These are phyloP conservation scores for Bombardia bombarda DNA, from an alignment of 495 filamentous ascomycete species.

Conservation along the genomic window DNA sequence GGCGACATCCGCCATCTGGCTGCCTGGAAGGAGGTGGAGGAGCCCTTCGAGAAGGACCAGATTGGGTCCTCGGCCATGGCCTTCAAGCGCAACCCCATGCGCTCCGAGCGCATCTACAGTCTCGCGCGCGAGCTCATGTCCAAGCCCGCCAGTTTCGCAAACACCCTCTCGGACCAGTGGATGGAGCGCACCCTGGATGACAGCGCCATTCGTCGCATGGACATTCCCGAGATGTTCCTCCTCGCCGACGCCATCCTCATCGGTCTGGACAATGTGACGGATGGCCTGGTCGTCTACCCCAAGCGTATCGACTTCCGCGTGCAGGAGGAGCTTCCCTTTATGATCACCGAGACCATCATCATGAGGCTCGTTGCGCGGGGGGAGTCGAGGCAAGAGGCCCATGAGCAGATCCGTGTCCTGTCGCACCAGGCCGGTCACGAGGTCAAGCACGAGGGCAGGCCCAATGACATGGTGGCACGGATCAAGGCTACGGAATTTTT, in stretches of 20 bases:
- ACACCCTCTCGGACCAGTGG: constrained; percentile 83
- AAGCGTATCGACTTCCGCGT: constrained; percentile 62
- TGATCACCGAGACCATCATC: constrained; percentile 81
- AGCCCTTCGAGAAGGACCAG: constrained; percentile 80
- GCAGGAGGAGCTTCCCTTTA: constrained; percentile 79
- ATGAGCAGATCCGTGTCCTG: constrained; percentile 85
- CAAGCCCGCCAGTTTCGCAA: constrained; percentile 57
- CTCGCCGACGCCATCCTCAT: constrained; percentile 75
- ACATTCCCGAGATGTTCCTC: constrained; percentile 73
- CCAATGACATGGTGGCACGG: constrained; percentile 78
- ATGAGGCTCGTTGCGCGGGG: constrained; percentile 76
- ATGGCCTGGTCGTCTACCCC: constrained; percentile 82
- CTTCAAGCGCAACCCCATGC: constrained; percentile 67
- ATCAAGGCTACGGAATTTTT: constrained; percentile 74
- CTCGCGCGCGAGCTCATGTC: constrained; percentile 65
- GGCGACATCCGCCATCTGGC: constrained; percentile 76
- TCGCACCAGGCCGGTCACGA: constrained; percentile 74
- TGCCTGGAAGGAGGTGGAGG: constrained; percentile 62
- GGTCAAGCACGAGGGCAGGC: constrained; percentile 69
- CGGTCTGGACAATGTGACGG: constrained; percentile 73
- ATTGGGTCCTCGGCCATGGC: constrained; percentile 54
- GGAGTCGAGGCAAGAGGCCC: constrained; percentile 76
- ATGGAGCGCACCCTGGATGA: constrained; percentile 46
- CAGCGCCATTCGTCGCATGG: constrained; percentile 30
- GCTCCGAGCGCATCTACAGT: constrained; percentile 73